phyloP scores from a whole-genome alignment of 2,329 filamentous ascomycete genomes.

The Ophioceras dolichostomum region DNA sequence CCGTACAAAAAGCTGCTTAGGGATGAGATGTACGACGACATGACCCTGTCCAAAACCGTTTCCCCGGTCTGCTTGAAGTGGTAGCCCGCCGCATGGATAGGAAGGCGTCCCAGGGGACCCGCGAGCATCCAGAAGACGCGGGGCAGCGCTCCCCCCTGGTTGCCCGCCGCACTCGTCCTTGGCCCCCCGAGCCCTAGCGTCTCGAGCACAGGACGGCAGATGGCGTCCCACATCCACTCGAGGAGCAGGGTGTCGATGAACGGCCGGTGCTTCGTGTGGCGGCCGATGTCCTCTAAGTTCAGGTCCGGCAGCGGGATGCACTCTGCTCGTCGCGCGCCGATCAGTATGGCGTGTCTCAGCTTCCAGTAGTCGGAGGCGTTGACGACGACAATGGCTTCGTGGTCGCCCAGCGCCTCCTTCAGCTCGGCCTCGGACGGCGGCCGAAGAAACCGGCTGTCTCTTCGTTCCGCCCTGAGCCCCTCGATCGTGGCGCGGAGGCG shows the following conservation, averaged over 20 bases:
- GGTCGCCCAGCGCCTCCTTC: not conserved
- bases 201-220: not conserved
- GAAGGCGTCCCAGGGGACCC: not conserved
- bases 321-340: not conserved
- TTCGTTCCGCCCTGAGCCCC: not conserved
- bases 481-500: not conserved
- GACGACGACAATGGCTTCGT: not conserved
- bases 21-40: not conserved
- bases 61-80: not conserved
- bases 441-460: not conserved
- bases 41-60: not conserved
- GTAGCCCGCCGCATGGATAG: not conserved
- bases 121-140: not conserved
- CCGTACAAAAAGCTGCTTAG: not conserved
- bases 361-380: too few relatives aligned
- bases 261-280: not conserved
- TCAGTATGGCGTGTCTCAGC: not conserved
- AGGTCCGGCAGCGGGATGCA: not conserved
- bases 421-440: not conserved
- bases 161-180: too few relatives aligned
- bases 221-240: not conserved
- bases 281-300: not conserved
- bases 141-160: not conserved
- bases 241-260: not conserved
- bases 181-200: not conserved